phyloP scores from a whole-genome alignment of 176 grass and related monocot species.

The Sorghum bicolor region Sorghum_bicolor_NCBIv3 NC_012873.2:63745001-63745500 shows the following conservation, averaged over 20 bases:
- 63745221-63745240: conserved; percentile 34
- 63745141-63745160: conserved; percentile 73
- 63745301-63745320: conserved; percentile 65
- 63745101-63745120: conserved; percentile 66
- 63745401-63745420: conserved; percentile 51
- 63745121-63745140: conserved; percentile 62
- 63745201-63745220: conserved; percentile 69
- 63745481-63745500: background rate
- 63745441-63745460: background rate
- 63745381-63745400: conserved; percentile 60
- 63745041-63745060: conserved; percentile 63
- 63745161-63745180: conserved; percentile 74
- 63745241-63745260: conserved; percentile 52
- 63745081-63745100: conserved; percentile 67
- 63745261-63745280: conserved; percentile 61
- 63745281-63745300: conserved; percentile 54
- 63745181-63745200: conserved; percentile 77
- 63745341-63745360: conserved; percentile 64
- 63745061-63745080: conserved; percentile 67
- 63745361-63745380: conserved; percentile 71
- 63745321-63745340: conserved; percentile 67
- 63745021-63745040: conserved; percentile 57
- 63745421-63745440: conserved; percentile 50
- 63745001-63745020: conserved; percentile 57
- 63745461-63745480: background rate